Conservation (phyloP, 148 eudicot genomes). For the Spergularia marina region DNA sequence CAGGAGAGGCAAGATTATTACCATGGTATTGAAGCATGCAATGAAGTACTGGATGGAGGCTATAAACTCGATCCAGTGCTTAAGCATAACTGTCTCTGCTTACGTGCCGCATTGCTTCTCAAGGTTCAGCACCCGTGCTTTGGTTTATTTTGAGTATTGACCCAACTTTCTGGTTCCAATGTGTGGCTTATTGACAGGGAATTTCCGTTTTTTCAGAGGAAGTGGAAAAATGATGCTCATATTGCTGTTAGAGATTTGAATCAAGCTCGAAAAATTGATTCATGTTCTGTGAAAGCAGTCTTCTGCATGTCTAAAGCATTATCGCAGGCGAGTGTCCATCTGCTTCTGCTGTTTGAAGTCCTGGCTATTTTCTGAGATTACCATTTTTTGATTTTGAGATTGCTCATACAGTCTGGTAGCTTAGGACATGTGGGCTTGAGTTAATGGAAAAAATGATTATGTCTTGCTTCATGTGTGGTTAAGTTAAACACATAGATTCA, state of each 20-base stretch:
- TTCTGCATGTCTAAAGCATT: conserved; percentile 71
- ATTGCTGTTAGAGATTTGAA: conserved; percentile 84
- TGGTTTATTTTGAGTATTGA: conserved; percentile 7
- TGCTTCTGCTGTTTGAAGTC: not conserved
- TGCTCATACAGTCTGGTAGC: not conserved
- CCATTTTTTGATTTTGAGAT: not conserved
- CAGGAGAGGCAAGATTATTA: conserved; percentile 51
- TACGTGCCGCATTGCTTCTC: conserved; percentile 85
- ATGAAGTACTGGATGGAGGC: conserved; percentile 80
- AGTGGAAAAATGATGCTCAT: conserved; percentile 91
- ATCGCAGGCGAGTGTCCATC: conserved; percentile 44
- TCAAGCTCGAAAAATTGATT: conserved; percentile 65
- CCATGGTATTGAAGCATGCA: conserved; percentile 87
- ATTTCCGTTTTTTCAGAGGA: conserved; percentile 44
- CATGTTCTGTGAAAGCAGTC: conserved; percentile 67
- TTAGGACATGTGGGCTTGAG: not conserved
- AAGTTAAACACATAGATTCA: not conserved
- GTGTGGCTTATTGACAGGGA: conserved; percentile 9
- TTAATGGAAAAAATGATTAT: not conserved
- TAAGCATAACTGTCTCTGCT: conserved; percentile 77
- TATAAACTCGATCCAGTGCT: conserved; percentile 51
- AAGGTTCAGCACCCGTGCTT: conserved; percentile 48
- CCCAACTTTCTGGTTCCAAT: conserved; percentile 12
- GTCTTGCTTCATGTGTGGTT: too few relatives aligned
- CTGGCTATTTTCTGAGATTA: not conserved